Base-by-base conservation (phyloP, 2,329 filamentous ascomycete species). In the Penicillium sp. region DNA sequence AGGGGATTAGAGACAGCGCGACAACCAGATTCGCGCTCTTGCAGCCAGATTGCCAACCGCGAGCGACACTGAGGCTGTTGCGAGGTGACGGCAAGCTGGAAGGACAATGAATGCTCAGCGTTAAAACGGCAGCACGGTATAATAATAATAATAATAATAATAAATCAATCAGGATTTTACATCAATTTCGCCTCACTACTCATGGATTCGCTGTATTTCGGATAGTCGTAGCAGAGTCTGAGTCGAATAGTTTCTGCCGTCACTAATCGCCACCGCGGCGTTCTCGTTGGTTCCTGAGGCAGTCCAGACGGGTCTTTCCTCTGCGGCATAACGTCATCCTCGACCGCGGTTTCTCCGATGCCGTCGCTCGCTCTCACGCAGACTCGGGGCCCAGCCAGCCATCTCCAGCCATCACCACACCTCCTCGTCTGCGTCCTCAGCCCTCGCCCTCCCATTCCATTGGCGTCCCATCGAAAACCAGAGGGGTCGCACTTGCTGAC, bases 321-420 rank as follows among this genome's bases (percentile, higher is more conserved):
- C 24, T 52, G 40, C 51, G 43, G 40, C 51, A 56, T 56, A 50
- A 56, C 54, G 54, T 57, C 55, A 57, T 57, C 21, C 49, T 30
- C 45, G 33, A 26, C 30, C 38, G 18, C 23, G 16, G 26, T 55
- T 48, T 42, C 23, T 45, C 43, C 55, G 42, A 26, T 12, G 21
- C 47, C 24, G 26, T 9, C 38, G 23, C 24, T 26, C 21, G 4
- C 26, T 46, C 14, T 20, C 14, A 46, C 43, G 43, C 23, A 20
- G 43, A 46, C 43, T 20, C 40, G n/a, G 24, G 33, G 30, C 11
- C 49, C 38, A 43, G 38, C 49, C 38, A 43, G 38, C 38, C 40
- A 42, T 35, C 28, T 3, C 28, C 28, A 33, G 28, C 12, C 28
- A 24, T 45, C 38, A 45, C 28, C 26, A 26, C n/a, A 2, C 16